phyloP scores from a whole-genome alignment of 345 rosid genomes.

The Citropsis articulata region DNA sequence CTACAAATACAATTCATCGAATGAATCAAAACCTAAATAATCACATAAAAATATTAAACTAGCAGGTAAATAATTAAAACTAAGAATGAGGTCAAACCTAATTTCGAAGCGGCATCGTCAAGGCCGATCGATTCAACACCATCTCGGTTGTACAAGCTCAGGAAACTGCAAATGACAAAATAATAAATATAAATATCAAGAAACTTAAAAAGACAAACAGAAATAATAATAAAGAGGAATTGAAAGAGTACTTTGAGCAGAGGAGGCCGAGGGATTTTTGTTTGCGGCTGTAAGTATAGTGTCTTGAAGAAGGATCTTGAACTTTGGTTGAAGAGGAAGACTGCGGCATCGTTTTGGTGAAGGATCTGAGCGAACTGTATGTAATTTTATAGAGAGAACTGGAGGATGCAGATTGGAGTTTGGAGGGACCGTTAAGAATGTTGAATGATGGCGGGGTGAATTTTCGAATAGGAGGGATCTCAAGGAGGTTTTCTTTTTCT shows the following conservation, averaged over 20 bases:
- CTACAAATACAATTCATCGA: slow-evolving; percentile 28
- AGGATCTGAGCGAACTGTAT: not conserved
- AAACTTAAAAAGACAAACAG: not conserved
- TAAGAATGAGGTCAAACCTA: slow-evolving; percentile 40
- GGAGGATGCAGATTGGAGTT: not conserved
- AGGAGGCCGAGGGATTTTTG: slow-evolving; percentile 91
- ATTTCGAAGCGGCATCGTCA: slow-evolving; percentile 70
- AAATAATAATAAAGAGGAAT: not conserved
- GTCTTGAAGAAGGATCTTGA: slow-evolving; percentile 52
- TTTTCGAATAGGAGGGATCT: slow-evolving; percentile 12
- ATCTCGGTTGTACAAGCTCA: slow-evolving; percentile 66
- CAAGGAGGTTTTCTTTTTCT: not conserved
- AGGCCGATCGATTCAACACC: slow-evolving; percentile 70
- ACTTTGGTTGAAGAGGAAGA: slow-evolving; percentile 21
- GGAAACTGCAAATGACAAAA: slow-evolving; percentile 43
- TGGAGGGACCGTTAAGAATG: slow-evolving; percentile 19
- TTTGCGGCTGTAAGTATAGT: slow-evolving; percentile 67
- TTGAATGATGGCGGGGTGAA: slow-evolving; percentile 16
- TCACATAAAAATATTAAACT: not conserved
- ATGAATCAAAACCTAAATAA: not conserved
- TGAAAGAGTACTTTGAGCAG: slow-evolving; percentile 62
- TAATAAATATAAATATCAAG: not conserved
- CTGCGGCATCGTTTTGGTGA: slow-evolving; percentile 14
- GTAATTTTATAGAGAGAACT: not conserved
- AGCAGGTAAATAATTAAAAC: not conserved